These are phyloP conservation scores for Neophaeococcomyces aloes DNA, from an alignment of 2,329 filamentous ascomycete genomes.

Conservation along the genomic window DNA sequence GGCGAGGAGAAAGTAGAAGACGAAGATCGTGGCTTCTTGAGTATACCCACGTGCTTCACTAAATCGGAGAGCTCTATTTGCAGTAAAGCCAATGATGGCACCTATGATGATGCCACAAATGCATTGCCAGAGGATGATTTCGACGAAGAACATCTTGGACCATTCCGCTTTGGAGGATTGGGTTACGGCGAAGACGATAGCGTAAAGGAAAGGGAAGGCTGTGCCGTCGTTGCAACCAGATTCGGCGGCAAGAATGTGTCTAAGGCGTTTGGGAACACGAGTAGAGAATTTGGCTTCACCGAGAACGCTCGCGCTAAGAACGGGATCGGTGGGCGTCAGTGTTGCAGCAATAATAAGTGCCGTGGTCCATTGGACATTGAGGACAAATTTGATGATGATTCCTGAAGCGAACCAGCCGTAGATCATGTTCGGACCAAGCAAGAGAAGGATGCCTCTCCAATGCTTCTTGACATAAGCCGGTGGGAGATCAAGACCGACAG, in stretches of 20 bases:
- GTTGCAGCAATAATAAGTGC: constrained; percentile 45
- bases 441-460: constrained; percentile 41
- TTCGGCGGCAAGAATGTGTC: constrained; percentile 44
- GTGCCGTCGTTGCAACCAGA: constrained; percentile 46
- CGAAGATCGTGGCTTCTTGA: constrained; percentile 40
- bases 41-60: constrained; percentile 37
- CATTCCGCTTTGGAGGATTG: constrained; percentile 30
- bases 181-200: constrained; percentile 39
- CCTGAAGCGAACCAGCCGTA: constrained; percentile 52
- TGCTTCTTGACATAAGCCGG: constrained; percentile 52
- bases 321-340: constrained; percentile 47
- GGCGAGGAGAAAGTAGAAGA: constrained; percentile 47
- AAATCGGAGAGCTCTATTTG: constrained; percentile 41
- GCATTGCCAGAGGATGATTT: constrained; percentile 48
- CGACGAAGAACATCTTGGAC: constrained; percentile 42
- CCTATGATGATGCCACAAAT: constrained; percentile 39
- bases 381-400: constrained; percentile 37
- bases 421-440: constrained; percentile 44
- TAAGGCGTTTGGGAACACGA: constrained; percentile 42
- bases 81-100: constrained; percentile 36
- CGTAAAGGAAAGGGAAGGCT: constrained; percentile 47
- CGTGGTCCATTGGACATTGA: constrained; percentile 36
- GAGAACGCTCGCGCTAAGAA: constrained; percentile 45
- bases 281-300: constrained; percentile 44
- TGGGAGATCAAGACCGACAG: constrained; percentile 79